Evolutionary conservation across 2,329 filamentous ascomycete species (phyloP).

Genomic region (Bipolaris sorokiniana): DNA sequence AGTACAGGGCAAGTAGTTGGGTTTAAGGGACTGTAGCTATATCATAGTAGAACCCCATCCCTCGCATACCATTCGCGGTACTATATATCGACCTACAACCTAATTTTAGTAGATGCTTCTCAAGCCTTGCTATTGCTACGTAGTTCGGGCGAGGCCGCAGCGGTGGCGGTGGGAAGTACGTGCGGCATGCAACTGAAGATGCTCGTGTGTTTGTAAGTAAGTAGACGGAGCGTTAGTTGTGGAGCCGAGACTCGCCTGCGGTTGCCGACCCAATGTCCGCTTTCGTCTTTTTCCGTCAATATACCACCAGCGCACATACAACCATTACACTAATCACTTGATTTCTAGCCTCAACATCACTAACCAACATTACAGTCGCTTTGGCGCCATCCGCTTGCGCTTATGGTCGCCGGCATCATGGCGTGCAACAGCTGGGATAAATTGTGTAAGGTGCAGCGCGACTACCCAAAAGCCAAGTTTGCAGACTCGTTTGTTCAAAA

Average conservation of each 20-base stretch:
- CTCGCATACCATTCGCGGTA: not conserved
- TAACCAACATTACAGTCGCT: not conserved
- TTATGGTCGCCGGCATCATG: constrained; percentile 26
- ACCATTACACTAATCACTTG: constrained; percentile 9
- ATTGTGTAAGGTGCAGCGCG: constrained; percentile 38
- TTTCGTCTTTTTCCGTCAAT: constrained; percentile 19
- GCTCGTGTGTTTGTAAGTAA: not conserved
- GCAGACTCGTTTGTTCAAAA: constrained; percentile 42
- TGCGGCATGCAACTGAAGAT: not conserved
- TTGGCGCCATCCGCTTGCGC: not conserved
- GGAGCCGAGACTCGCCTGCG: constrained; percentile 23
- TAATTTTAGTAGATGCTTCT: not conserved
- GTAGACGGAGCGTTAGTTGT: constrained; percentile 4
- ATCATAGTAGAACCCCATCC: not conserved
- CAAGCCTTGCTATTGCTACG: not conserved
- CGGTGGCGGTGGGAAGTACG: not conserved
- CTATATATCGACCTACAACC: not conserved
- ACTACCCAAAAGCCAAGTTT: constrained; percentile 45
- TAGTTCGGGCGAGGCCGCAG: not conserved
- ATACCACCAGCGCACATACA: constrained; percentile 17
- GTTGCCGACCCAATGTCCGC: constrained; percentile 14
- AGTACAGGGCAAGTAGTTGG: not conserved
- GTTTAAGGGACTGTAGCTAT: not conserved
- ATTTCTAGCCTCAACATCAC: constrained; percentile 8
- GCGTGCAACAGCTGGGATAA: constrained; percentile 46